Evolutionary conservation across 2,329 filamentous ascomycete genomes (phyloP).

Genomic region (Ascochyta fabae): DNA sequence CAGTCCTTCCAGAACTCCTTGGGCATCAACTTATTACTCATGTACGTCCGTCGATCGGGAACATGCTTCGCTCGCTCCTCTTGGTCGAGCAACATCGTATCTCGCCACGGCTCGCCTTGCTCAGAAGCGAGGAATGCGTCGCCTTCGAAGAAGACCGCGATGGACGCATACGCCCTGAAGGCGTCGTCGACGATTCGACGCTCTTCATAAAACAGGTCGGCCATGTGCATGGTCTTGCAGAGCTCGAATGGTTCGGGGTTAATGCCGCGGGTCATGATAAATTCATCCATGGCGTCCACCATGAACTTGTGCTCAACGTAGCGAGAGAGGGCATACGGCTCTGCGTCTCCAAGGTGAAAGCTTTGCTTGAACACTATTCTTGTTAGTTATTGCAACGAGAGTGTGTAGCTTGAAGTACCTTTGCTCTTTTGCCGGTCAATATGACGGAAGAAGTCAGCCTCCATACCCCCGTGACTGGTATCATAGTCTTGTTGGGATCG

Average conservation of each 20-base stretch:
- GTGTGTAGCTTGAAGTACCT: constrained; percentile 26
- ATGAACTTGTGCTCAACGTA: constrained; percentile 50
- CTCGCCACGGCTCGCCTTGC: constrained; percentile 42
- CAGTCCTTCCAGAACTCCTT: constrained; percentile 50
- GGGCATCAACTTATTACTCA: constrained; percentile 48
- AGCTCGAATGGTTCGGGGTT: constrained; percentile 31
- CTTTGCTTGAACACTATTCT: constrained; percentile 50
- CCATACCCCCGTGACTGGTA: constrained; percentile 12
- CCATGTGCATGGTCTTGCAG: constrained; percentile 29
- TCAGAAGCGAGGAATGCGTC: constrained; percentile 48
- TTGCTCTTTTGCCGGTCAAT: constrained; percentile 46
- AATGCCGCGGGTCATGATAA: constrained; percentile 22
- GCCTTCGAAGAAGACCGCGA: constrained; percentile 31
- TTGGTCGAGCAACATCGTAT: constrained; percentile 51
- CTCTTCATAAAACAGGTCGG: constrained; percentile 23
- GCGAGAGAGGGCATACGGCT: constrained; percentile 48
- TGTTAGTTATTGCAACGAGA: not conserved
- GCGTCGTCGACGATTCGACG: constrained; percentile 31
- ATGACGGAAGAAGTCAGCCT: constrained; percentile 39
- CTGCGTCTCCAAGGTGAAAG: constrained; percentile 55
- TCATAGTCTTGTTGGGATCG: constrained; percentile 22
- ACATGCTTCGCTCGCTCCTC: constrained; percentile 48
- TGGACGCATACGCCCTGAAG: constrained; percentile 29
- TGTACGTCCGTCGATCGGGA: constrained; percentile 48
- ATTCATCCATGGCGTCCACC: constrained; percentile 38